Base-by-base conservation (phyloP, 305 asterid genomes). In the Rubia tinctorum region DNA sequence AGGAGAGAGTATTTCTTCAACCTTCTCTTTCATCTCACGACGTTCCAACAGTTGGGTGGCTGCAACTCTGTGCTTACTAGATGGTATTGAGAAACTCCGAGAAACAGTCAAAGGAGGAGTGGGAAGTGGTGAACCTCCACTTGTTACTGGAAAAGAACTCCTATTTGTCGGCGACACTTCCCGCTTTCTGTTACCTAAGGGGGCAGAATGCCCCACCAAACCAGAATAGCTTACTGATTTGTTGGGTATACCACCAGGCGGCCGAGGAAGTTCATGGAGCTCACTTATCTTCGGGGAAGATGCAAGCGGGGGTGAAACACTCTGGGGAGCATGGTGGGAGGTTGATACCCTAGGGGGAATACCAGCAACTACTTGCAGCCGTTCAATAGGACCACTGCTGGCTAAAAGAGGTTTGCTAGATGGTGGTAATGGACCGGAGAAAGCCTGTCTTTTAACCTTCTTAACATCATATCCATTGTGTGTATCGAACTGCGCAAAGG, bases 221-320 rank as follows among this genome's bases (percentile, higher is more conserved):
- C 84, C 55, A 73, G 89, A 83, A 71, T 89, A 80, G 71, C 82
- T 81, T 69, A 44, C 73, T n/a, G 92, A 88, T 86, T 86, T 89
- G 79, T 82, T 67, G 80, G 77, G 77, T 42, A 83, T 81, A 73
- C 87, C 79, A 74, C 88, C 96, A 25, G 99, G 99, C 5, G 99
- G 99, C 75, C 96, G 90, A 22, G 99, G 99, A 69, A 95, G 99
- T 85, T 92, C 97, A 73, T 95, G 99, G 73, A 95, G 99, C 89
- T 95, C 98, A 69, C 89, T 92, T 71, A 90, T 83, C 71, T 77
- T 89, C n/a, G 97, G 98, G 59, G 98, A 92, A 71, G 98, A 87
- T 65, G 75, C 83, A 76, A 77, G 88, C 55, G 96, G 82, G 75
- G 95, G 91, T 42, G 93, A 85, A 68, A 86, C 88, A 79, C 85